phyloP scores from a whole-genome alignment of 2,329 filamentous ascomycete species.

The Stachybotrys elegans region DNA sequence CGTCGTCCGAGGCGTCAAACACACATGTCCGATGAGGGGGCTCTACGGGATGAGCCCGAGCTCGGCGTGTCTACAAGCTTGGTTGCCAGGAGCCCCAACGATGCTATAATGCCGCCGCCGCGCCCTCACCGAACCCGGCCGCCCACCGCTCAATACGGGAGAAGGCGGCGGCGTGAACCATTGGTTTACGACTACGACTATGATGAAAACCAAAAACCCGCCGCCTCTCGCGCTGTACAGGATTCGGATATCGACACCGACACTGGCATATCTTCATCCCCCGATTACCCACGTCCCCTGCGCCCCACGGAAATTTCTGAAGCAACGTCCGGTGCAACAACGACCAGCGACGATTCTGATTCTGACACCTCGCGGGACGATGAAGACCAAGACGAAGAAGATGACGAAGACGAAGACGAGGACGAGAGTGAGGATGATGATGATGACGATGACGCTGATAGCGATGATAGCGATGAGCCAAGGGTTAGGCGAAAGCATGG shows the following conservation, averaged over 20 bases:
- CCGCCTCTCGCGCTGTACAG: too few relatives aligned
- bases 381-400: constrained; percentile 12
- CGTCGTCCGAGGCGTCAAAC: constrained; percentile 20
- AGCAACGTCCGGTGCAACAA: constrained; percentile 5
- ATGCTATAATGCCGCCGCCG: constrained; percentile 21
- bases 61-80: constrained; percentile 16
- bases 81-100: constrained; percentile 22
- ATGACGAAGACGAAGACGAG: constrained; percentile 11
- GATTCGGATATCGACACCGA: too few relatives aligned
- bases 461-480: too few relatives aligned
- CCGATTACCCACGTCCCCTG: constrained; percentile 5
- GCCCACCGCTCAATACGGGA: constrained; percentile 24
- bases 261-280: constrained; percentile 9
- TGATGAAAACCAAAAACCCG: too few relatives aligned
- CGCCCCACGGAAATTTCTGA: constrained; percentile 10
- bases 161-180: constrained; percentile 19
- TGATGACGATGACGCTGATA: background rate
- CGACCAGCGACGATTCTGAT: constrained; percentile 1
- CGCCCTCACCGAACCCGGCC: constrained; percentile 20
- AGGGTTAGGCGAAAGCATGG: constrained; percentile 3
- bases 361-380: constrained; percentile 5
- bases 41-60: constrained; percentile 14
- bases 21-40: constrained; percentile 26
- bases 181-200: constrained; percentile 17
- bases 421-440: background rate